These are phyloP conservation scores for Peronosclerospora sorghi DNA, from an alignment of 352 stramenopile genomes.

Conservation along the genomic window DNA sequence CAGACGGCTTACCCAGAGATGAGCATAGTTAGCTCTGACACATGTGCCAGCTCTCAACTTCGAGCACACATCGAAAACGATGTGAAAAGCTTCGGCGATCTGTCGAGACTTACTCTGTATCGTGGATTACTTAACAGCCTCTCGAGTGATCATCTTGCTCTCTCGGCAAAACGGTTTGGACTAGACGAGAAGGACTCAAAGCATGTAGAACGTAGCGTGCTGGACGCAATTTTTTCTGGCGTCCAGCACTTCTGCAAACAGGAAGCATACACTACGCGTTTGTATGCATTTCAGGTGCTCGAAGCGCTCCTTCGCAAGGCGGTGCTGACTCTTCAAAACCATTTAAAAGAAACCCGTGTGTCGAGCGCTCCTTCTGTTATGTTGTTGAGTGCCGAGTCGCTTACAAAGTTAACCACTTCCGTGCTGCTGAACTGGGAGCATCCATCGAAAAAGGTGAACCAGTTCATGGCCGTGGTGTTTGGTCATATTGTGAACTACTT, in stretches of 20 bases:
- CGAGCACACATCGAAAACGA: constrained; percentile 27
- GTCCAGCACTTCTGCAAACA: constrained; percentile 44
- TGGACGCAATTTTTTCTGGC: constrained; percentile 44
- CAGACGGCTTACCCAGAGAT: constrained; percentile 28
- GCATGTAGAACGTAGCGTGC: constrained; percentile 15
- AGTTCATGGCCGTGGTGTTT: constrained; percentile 80
- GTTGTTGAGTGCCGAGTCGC: constrained; percentile 14
- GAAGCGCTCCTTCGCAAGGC: constrained; percentile 61
- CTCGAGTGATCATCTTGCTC: constrained; percentile 33
- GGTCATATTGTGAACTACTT: constrained; percentile 59
- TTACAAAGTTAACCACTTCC: constrained; percentile 37
- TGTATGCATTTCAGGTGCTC: constrained; percentile 78
- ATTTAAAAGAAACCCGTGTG: not conserved
- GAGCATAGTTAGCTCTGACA: constrained; percentile 6
- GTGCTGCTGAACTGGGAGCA: constrained; percentile 80
- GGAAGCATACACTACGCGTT: constrained; percentile 48
- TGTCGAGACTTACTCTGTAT: constrained; percentile 52
- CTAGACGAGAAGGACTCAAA: constrained; percentile 4
- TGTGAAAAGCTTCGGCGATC: constrained; percentile 28
- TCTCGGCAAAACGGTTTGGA: constrained; percentile 2
- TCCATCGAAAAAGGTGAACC: constrained; percentile 75
- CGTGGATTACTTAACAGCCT: constrained; percentile 61
- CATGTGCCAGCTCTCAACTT: constrained; percentile 5
- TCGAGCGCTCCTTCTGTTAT: constrained; percentile 9
- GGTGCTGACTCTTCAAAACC: constrained; percentile 33